These are phyloP conservation scores for Epichloe gansuensis DNA, from an alignment of 2,329 filamentous ascomycete genomes.

Conservation along the genomic window DNA sequence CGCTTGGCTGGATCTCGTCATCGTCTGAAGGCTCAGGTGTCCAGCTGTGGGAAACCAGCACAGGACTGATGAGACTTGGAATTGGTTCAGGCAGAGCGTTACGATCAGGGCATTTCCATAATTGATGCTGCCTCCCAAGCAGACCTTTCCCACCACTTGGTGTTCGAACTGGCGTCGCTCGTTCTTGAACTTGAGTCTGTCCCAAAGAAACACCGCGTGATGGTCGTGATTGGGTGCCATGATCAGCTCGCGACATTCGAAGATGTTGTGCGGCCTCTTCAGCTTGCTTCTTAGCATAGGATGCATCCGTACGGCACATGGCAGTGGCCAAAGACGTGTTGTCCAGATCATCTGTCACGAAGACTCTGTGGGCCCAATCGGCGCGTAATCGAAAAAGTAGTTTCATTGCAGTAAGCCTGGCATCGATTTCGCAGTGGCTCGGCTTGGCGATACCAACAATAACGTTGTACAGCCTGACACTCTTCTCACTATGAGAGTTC, in stretches of 20 bases:
- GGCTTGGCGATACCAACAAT: slow-evolving; percentile 53
- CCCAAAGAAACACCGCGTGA: slow-evolving; percentile 41
- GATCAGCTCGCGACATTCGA: slow-evolving; percentile 33
- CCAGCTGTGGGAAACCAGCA: slow-evolving; percentile 31
- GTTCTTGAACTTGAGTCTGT: slow-evolving; percentile 33
- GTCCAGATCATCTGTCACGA: slow-evolving; percentile 58
- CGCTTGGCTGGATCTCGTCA: slow-evolving; percentile 12
- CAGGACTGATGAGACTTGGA: slow-evolving; percentile 34
- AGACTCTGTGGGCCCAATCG: slow-evolving; percentile 67
- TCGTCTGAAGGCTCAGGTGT: slow-evolving; percentile 1
- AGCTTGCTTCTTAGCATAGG: slow-evolving; percentile 36
- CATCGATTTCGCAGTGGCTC: slow-evolving; percentile 49
- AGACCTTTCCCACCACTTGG: slow-evolving; percentile 26
- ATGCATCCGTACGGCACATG: slow-evolving; percentile 52
- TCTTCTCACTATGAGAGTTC: slow-evolving; percentile 52
- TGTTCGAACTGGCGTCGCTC: slow-evolving; percentile 28
- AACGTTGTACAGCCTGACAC: slow-evolving; percentile 47
- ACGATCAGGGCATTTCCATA: slow-evolving; percentile 47
- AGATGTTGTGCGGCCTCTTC: slow-evolving; percentile 37
- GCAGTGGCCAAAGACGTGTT: slow-evolving; percentile 60
- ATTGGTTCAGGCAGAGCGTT: slow-evolving; percentile 40
- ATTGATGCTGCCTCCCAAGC: slow-evolving; percentile 30
- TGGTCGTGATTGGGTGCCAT: slow-evolving; percentile 24
- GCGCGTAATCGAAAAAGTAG: slow-evolving; percentile 72
- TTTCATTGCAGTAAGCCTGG: slow-evolving; percentile 63